phyloP scores from a whole-genome alignment of 202 grass and related monocot species.

The Hordeum pubiflorum region DNA sequence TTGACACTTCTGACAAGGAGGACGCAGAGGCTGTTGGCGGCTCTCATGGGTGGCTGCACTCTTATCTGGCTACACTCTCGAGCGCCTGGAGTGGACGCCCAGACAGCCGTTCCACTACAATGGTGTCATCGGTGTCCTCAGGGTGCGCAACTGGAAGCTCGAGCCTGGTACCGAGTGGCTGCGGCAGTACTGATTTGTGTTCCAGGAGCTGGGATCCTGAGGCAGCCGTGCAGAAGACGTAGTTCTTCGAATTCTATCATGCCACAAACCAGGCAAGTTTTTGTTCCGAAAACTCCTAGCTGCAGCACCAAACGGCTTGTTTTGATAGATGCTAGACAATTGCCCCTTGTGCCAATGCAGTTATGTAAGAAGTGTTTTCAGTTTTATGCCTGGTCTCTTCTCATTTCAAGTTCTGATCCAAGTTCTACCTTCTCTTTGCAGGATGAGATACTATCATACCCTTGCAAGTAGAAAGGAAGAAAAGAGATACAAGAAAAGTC shows the following conservation, averaged over 20 bases:
- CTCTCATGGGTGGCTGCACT: conserved; percentile 17
- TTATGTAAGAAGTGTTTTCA: not conserved
- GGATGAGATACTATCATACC: not conserved
- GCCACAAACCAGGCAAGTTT: conserved; percentile 26
- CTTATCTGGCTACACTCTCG: conserved; percentile 24
- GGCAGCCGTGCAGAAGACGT: conserved; percentile 12
- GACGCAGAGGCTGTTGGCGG: not conserved
- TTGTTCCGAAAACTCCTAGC: not conserved
- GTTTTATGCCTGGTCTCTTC: not conserved
- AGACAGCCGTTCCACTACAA: not conserved
- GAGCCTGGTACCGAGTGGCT: not conserved
- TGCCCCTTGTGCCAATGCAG: not conserved
- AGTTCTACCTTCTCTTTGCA: conserved; percentile 10
- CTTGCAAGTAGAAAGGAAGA: not conserved
- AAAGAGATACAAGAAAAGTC: not conserved
- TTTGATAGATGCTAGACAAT: not conserved
- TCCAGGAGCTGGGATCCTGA: conserved; percentile 33
- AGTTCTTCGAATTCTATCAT: not conserved
- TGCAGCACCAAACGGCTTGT: not conserved
- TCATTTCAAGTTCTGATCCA: not conserved
- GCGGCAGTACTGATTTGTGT: not conserved
- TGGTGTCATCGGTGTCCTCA: not conserved
- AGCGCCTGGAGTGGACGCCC: conserved; percentile 10
- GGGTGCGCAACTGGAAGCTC: not conserved
- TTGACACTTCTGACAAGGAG: not conserved